phyloP scores from a whole-genome alignment of 495 filamentous ascomycete genomes.

The Halenospora varia region DNA sequence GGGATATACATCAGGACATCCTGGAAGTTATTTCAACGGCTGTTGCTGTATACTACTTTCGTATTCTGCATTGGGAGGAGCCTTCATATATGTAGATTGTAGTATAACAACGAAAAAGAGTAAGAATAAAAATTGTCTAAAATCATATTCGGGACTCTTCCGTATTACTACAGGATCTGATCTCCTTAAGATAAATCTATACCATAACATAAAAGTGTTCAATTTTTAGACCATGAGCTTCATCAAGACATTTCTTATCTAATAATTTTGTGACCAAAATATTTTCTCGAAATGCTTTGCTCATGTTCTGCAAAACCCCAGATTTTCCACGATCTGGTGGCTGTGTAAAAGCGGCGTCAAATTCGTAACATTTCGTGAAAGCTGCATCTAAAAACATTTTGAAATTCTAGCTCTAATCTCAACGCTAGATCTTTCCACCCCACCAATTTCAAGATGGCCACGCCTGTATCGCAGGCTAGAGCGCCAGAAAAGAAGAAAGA shows the following conservation, averaged over 20 bases:
- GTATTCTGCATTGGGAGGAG: conserved; percentile 13
- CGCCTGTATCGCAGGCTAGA: conserved; percentile 3
- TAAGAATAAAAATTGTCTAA: not conserved
- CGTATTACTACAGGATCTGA: no score
- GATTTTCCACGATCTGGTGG: no score
- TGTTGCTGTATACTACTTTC: conserved; percentile 7
- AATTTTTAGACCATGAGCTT: not conserved
- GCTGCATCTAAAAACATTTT: not conserved
- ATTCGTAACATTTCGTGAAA: conserved; percentile 1
- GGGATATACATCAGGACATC: not conserved
- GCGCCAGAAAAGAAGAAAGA: conserved; percentile 29
- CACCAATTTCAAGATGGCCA: conserved; percentile 13
- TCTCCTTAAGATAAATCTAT: no score
- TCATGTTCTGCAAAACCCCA: no score
- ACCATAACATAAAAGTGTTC: not conserved
- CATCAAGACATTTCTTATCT: no score
- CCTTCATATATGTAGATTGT: not conserved
- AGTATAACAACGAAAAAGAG: not conserved
- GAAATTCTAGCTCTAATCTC: not conserved
- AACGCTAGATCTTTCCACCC: no score
- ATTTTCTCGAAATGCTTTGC: no score
- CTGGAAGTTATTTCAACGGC: not conserved
- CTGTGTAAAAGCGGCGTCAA: conserved; percentile 10
- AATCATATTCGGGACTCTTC: no score
- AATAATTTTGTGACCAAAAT: no score